These are phyloP conservation scores for Phytophthora cryptogea DNA, from an alignment of 352 stramenopile species.

Conservation along the genomic window DNA sequence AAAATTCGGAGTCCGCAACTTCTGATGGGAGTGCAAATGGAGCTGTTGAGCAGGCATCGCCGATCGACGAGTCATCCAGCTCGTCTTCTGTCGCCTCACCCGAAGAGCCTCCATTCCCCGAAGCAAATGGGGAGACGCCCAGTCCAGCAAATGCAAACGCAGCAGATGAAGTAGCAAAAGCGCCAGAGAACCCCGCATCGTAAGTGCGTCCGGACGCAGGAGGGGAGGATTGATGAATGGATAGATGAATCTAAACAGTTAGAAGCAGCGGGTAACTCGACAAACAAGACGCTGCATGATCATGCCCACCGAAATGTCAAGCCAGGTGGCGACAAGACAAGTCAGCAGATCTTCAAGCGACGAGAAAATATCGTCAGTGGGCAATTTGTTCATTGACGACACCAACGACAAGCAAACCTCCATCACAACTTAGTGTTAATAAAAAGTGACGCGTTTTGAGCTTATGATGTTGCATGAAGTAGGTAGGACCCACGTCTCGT, in stretches of 20 bases:
- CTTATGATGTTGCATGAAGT: not conserved
- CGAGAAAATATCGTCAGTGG: constrained; percentile 12
- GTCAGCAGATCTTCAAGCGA: not conserved
- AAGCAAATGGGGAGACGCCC: constrained; percentile 24
- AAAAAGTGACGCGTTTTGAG: constrained; percentile 25
- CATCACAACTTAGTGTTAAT: constrained; percentile 10
- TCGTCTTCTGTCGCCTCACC: constrained; percentile 8
- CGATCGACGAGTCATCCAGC: constrained; percentile 10
- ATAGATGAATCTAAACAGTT: constrained; percentile 36
- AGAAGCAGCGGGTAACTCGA: constrained; percentile 32
- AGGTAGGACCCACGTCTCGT: not conserved
- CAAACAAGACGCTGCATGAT: constrained; percentile 27
- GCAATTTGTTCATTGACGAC: constrained; percentile 4
- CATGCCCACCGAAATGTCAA: constrained; percentile 11
- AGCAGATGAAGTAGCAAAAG: constrained; percentile 11
- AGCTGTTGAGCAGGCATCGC: not conserved
- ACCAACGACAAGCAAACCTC: constrained; percentile 1
- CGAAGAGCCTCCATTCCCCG: constrained; percentile 5
- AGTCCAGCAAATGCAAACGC: constrained; percentile 14
- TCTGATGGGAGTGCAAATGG: constrained; percentile 1
- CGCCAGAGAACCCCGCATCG: constrained; percentile 22
- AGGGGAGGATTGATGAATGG: constrained; percentile 27
- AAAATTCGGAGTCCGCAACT: constrained; percentile 3
- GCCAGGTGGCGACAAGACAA: constrained; percentile 13
- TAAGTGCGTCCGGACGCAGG: constrained; percentile 21